Conservation (phyloP, 768 basidiomycete species). For the Termitomyces sp. region DNA sequence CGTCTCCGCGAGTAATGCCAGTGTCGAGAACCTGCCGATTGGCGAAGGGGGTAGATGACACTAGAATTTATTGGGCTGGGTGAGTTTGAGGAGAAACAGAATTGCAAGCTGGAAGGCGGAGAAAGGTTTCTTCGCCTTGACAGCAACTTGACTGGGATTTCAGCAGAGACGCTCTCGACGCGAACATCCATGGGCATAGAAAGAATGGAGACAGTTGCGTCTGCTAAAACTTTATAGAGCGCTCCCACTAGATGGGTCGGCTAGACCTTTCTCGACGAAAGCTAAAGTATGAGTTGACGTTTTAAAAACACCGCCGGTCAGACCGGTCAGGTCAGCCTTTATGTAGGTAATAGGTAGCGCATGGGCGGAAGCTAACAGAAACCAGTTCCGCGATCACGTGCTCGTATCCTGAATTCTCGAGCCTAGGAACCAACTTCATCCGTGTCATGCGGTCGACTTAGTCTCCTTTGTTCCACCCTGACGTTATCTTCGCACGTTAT, state of each 20-base stretch:
- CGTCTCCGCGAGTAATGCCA: constrained; percentile 36
- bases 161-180: neutral
- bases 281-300: neutral
- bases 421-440: neutral
- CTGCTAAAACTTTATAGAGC: neutral
- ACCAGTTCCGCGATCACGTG: constrained; percentile 13
- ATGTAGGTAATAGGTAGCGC: neutral
- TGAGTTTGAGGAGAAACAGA: constrained; percentile 26
- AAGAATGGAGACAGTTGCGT: neutral
- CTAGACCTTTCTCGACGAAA: neutral
- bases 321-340: neutral
- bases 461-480: neutral
- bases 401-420: neutral
- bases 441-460: neutral
- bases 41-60: constrained; percentile 41
- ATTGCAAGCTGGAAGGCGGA: constrained; percentile 26
- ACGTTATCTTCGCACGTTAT: neutral
- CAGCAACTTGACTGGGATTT: neutral
- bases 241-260: too few relatives aligned
- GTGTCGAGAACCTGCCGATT: constrained; percentile 36
- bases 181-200: constrained; percentile 1
- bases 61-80: constrained; percentile 23
- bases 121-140: constrained; percentile 6
- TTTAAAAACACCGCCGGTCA: neutral
- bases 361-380: neutral